A percentile compares a stretch with the other conserved stretches of the same genome.
phyloP scores from a whole-genome alignment of 805 yeast genomes.

The Candida tallmaniae region DNA sequence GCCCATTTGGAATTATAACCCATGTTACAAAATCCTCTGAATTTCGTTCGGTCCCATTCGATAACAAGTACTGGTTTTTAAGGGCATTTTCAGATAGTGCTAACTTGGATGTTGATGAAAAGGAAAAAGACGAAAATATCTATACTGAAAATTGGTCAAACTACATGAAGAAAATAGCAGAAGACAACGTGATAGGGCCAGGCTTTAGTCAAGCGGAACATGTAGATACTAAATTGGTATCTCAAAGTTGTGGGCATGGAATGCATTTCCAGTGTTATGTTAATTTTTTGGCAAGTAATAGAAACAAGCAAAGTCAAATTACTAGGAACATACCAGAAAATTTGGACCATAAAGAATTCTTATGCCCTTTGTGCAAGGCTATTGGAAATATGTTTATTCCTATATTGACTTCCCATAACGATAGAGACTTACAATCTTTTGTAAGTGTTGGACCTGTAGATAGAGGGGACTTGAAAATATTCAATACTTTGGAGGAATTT shows the following conservation, averaged over 20 bases:
- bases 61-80: slow-evolving; percentile 58
- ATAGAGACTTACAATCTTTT: slow-evolving; percentile 21
- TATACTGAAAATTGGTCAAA: slow-evolving; percentile 31
- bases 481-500: slow-evolving; percentile 12
- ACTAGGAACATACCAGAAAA: slow-evolving; percentile 82
- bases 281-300: slow-evolving; percentile 54
- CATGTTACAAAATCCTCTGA: slow-evolving; percentile 55
- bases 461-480: slow-evolving; percentile 6
- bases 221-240: slow-evolving; percentile 43
- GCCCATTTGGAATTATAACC: slow-evolving; percentile 73
- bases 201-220: slow-evolving; percentile 51
- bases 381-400: slow-evolving; percentile 83
- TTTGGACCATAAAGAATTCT: slow-evolving; percentile 61
- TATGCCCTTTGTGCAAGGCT: slow-evolving; percentile 90
- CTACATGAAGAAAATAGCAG: slow-evolving; percentile 33
- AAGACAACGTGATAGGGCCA: slow-evolving; percentile 56
- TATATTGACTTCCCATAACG: slow-evolving; percentile 53
- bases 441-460: slow-evolving; percentile 12
- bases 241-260: slow-evolving; percentile 89
- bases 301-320: slow-evolving; percentile 60
- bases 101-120: slow-evolving; percentile 34
- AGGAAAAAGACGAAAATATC: slow-evolving; percentile 11
- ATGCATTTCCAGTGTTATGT: slow-evolving; percentile 80
- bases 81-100: slow-evolving; percentile 53
- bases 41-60: slow-evolving; percentile 60